Base-by-base conservation (phyloP, 2,329 filamentous ascomycete species). In the Colletotrichum scovillei region DNA sequence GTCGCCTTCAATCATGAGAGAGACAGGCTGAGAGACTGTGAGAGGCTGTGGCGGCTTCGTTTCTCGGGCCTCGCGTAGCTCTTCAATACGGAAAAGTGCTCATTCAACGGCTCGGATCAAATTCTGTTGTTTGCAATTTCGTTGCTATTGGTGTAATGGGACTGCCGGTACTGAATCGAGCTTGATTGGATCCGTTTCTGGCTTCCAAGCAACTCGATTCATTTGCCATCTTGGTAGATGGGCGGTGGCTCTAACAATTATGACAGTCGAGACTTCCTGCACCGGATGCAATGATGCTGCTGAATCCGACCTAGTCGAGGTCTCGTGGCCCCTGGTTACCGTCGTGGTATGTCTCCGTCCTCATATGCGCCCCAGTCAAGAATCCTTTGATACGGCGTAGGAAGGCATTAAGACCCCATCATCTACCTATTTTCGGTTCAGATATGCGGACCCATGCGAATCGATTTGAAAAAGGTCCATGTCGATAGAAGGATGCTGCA, bases 241-340 rank as follows among this genome's bases (percentile, higher is more conserved):
- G 67, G 60, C 60, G 71, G 71, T 57, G 56, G 60, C 60, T 71
- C 71, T 63, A 62, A 71, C 60, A 71, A 71, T 62, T 49, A 42
- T 19, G n/a, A 30, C 26, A 38, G 49, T 30, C 26, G 6, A 16
- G 7, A 22, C 1, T 42, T 52, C 16, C 42, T 49, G 28, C 24
- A 7, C 55, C 30, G 56, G 24, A 65, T 28, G 55, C 59, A 22
- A 60, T 59, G 38, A 53, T 53, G 35, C 52, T 28, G n/a, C 11
- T 55, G 28, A 19, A 8, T 38, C 46, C 19, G 35, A 28, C n/a
- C 42, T 19, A 63, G 46, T 22, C n/a, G n/a, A 28, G n/a, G 49
- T 42, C 22, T 35, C 28, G 24, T 42, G 56, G 22, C 4, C 22
- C 11, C 22, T 26, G 24, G 16, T 16, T 24, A 32, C 22, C 16